phyloP scores from a whole-genome alignment of 1,284 basidiomycete species.

The Microbotryum scabiosae region DNA sequence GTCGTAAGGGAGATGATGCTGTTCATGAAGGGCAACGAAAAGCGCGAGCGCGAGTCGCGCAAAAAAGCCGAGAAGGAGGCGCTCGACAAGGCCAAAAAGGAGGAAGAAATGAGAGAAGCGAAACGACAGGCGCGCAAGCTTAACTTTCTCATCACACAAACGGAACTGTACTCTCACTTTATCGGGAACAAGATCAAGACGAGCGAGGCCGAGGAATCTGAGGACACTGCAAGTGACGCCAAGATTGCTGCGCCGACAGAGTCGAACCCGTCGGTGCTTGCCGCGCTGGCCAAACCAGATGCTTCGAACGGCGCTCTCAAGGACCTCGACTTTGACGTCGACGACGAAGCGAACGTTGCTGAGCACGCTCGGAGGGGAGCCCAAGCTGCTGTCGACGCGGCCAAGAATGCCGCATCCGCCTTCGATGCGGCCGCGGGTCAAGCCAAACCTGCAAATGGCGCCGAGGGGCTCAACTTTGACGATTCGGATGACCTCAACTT shows the following conservation, averaged over 20 bases:
- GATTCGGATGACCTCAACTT: constrained; percentile 98
- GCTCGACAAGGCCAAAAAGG: constrained; percentile 76
- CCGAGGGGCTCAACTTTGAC: constrained; percentile 24
- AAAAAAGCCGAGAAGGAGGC: constrained; percentile 93
- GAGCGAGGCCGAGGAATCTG: constrained; percentile 73
- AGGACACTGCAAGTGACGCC: constrained; percentile 45
- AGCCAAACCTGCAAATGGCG: constrained; percentile 17
- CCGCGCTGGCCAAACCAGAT: constrained; percentile 25
- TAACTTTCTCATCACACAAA: constrained; percentile 98
- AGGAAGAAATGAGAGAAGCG: constrained; percentile 94
- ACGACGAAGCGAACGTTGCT: constrained; percentile 83
- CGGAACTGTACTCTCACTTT: constrained; percentile 98
- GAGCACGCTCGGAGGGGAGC: constrained; percentile 83
- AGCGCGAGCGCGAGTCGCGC: constrained; percentile 83
- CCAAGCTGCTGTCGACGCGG: constrained; percentile 75
- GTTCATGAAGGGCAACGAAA: constrained; percentile 97
- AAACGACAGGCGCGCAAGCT: constrained; percentile 93
- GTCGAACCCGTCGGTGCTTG: constrained; percentile 14
- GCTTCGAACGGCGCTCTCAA: constrained; percentile 43
- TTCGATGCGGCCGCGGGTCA: constrained; percentile 66
- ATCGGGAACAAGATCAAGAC: constrained; percentile 98
- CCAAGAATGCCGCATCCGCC: constrained; percentile 67
- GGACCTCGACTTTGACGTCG: constrained; percentile 92
- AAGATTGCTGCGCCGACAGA: constrained; percentile 24
- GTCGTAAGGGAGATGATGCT: constrained; percentile 79